These are phyloP conservation scores for Paramyrothecium roridum DNA, from an alignment of 2,329 filamentous ascomycete genomes.

Conservation along the genomic window DNA sequence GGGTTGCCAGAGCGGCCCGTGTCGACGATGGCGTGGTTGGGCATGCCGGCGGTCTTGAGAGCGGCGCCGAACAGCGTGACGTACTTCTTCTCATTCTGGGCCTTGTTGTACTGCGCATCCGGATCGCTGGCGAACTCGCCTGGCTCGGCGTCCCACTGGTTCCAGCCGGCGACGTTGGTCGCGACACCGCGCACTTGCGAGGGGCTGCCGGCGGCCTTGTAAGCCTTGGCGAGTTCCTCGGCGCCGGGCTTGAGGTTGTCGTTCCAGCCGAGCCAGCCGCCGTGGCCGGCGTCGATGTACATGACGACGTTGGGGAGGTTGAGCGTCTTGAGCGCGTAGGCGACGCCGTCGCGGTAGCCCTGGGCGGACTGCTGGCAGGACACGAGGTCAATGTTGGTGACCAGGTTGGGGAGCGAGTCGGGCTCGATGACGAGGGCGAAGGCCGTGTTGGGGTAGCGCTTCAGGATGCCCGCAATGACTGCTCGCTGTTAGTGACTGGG, in stretches of 20 bases:
- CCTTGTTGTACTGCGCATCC: constrained; percentile 27
- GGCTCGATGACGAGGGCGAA: constrained; percentile 49
- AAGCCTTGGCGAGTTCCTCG: constrained; percentile 42
- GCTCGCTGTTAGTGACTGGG: neutral
- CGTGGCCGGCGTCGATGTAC: constrained; percentile 57
- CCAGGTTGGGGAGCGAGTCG: constrained; percentile 56
- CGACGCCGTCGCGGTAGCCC: constrained; percentile 46
- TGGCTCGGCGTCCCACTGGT: constrained; percentile 31
- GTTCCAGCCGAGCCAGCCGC: constrained; percentile 57
- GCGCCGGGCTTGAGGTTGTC: constrained; percentile 50
- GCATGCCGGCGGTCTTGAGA: constrained; percentile 44
- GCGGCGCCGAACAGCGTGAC: constrained; percentile 62
- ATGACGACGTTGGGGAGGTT: constrained; percentile 55
- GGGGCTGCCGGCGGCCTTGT: constrained; percentile 47
- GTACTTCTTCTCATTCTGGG: constrained; percentile 56
- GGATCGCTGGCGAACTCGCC: neutral
- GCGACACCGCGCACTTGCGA: constrained; percentile 49
- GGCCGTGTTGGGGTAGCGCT: constrained; percentile 39
- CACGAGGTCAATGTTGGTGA: constrained; percentile 49
- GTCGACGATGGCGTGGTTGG: constrained; percentile 45
- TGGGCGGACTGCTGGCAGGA: constrained; percentile 46
- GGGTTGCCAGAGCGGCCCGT: constrained; percentile 53
- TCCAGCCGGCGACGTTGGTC: constrained; percentile 59
- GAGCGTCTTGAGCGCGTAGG: constrained; percentile 48
- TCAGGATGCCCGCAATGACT: constrained; percentile 23